Evolutionary conservation across 805 yeast species (phyloP).

Genomic region (Cyberlindnera bimundalis): DNA sequence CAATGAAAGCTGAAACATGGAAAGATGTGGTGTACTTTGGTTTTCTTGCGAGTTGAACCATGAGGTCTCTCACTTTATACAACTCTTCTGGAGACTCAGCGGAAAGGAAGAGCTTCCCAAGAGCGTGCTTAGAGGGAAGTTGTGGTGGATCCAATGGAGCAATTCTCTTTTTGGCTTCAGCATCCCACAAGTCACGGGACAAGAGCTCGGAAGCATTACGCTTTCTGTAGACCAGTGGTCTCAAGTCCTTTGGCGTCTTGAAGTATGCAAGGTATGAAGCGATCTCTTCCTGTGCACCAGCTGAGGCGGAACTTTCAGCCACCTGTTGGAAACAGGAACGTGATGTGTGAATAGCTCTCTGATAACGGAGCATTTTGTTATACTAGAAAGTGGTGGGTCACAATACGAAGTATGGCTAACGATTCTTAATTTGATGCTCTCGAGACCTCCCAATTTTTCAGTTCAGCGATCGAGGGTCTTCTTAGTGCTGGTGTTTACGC

Average conservation of each 20-base stretch:
- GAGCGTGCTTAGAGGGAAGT: constrained; percentile 27
- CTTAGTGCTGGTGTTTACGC: constrained; percentile 18
- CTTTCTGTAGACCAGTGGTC: constrained; percentile 39
- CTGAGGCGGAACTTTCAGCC: not conserved
- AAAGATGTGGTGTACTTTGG: constrained; percentile 20
- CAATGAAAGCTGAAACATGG: constrained; percentile 21
- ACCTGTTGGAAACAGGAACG: constrained; percentile 11
- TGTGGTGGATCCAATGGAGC: constrained; percentile 32
- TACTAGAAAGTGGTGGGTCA: not conserved
- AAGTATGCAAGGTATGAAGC: constrained; percentile 33
- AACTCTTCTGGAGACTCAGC: constrained; percentile 21
- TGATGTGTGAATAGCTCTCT: constrained; percentile 18
- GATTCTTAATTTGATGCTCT: not conserved
- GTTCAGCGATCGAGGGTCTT: constrained; percentile 2
- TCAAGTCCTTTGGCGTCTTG: constrained; percentile 31
- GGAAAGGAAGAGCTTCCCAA: constrained; percentile 26
- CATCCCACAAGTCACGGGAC: constrained; percentile 39
- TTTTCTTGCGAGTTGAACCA: constrained; percentile 20
- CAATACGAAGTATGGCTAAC: too few relatives aligned
- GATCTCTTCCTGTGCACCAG: constrained; percentile 27
- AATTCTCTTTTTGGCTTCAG: constrained; percentile 30
- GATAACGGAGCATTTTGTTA: constrained; percentile 15
- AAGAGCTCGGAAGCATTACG: constrained; percentile 36
- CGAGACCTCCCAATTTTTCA: constrained; percentile 6
- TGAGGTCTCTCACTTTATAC: constrained; percentile 12